Evolutionary conservation across 2,329 filamentous ascomycete species (phyloP), one percentile per base, ranked within the genome.

Genomic region (Exophiala spinifera): DNA sequence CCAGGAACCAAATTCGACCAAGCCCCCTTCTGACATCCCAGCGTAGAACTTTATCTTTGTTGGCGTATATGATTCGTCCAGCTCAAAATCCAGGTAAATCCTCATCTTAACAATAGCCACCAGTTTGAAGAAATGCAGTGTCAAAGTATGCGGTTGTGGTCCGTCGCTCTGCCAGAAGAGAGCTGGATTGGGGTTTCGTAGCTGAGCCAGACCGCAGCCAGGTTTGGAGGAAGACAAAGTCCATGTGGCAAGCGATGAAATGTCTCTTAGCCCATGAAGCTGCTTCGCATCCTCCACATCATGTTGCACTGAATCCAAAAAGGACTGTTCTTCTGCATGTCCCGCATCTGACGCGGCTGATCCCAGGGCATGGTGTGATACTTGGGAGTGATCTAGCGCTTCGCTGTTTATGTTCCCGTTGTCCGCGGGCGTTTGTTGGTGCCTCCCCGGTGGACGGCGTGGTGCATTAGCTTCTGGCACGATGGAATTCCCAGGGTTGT

Each of bases 11-110:
- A 96, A 97, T 59, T 94, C 88, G 50, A 95, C 87, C 8, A 97
- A 82, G 66, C 95, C 91, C 70, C 97, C 94, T 61, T 91, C 87
- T 42, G 91, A 90, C 60, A 90, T 96, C 11, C 94, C 94, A 0
- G 91, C 92, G 34, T 87, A 83, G 67, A 97, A 91, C 44, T 88
- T 77, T 65, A 99, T 95, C 65, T 91, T 89, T 1, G 91, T 97
- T 0, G 94, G 94, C 2, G 94, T 99, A 70, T 99, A 99, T 40
- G 88, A 94, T 73, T 99, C 94, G 71, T 99, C 94, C 50, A 89
- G 83, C 59, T 87, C 85, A 70, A 95, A 96, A 73, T 99, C 91
- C 42, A 99, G 85, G 63, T 87, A 72, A 46, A 80, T 61, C 64
- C 78, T 56, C 69, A 82, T 65, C 62, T 78, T 67, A 61, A 81